A percentile compares a stretch with the other conserved stretches of the same genome.
Conservation (phyloP, 129 eudicot genomes). For the Chrysanthemum seticuspe region DNA sequence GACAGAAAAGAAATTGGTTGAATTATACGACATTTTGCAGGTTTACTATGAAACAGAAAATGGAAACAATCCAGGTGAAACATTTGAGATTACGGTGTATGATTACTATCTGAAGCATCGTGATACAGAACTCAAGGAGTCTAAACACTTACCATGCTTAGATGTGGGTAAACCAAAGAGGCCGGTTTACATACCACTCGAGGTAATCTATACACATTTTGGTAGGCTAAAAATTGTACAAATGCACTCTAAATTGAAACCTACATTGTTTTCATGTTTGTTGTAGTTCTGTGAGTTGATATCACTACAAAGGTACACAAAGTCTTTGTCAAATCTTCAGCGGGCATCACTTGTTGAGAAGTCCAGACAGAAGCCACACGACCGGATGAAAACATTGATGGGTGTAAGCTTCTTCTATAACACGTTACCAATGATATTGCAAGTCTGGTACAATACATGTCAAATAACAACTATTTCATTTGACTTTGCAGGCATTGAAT, state of each 20-base stretch:
- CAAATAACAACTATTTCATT: not conserved
- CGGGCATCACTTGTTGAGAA: constrained; percentile 72
- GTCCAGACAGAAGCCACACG: constrained; percentile 79
- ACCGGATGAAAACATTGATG: constrained; percentile 55
- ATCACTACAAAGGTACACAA: constrained; percentile 27
- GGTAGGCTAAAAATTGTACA: not conserved
- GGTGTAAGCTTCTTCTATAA: constrained; percentile 22
- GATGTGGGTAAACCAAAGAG: constrained; percentile 86
- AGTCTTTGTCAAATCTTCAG: constrained; percentile 55
- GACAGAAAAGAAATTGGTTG: not conserved
- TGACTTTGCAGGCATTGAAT: constrained; percentile 19
- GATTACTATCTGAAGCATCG: constrained; percentile 65
- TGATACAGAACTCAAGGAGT: constrained; percentile 28
- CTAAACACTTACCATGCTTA: constrained; percentile 70
- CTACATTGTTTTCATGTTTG: too few species aligned
- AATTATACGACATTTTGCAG: constrained; percentile 19
- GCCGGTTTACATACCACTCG: constrained; percentile 34
- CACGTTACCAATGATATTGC: not conserved
- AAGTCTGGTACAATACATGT: not conserved
- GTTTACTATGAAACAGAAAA: constrained; percentile 47
- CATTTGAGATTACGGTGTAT: constrained; percentile 53
- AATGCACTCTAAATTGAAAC: too few species aligned
- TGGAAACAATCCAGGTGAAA: constrained; percentile 32
- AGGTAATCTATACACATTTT: not conserved
- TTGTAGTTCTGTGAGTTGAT: too few species aligned